phyloP scores from a whole-genome alignment of 495 filamentous ascomycete species.

The Daldinia childiae region DNA sequence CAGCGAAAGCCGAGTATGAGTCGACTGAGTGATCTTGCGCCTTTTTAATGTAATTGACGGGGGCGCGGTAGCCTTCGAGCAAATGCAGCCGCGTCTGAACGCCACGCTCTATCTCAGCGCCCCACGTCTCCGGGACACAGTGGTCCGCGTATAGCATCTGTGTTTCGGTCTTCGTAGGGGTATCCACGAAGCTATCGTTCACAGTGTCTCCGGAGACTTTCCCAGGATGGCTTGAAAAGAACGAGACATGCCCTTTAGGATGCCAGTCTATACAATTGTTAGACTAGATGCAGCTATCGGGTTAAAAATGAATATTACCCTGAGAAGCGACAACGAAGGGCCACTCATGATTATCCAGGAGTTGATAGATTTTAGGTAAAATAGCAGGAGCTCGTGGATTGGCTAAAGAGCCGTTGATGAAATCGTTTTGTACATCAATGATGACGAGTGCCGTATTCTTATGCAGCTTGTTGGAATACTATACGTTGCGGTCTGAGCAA shows the following conservation, averaged over 20 bases:
- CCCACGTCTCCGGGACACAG: conserved; percentile 46
- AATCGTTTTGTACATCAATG: conserved; percentile 49
- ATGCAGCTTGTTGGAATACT: conserved; percentile 41
- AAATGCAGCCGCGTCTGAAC: conserved; percentile 38
- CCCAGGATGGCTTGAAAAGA: conserved; percentile 37
- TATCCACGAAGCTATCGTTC: conserved; percentile 41
- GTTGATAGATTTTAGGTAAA: conserved; percentile 45
- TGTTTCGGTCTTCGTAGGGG: conserved; percentile 38
- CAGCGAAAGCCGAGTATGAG: conserved; percentile 47
- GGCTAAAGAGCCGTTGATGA: conserved; percentile 45
- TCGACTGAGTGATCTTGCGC: conserved; percentile 47
- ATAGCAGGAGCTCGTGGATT: conserved; percentile 43
- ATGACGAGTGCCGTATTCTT: conserved; percentile 46
- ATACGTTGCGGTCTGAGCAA: not conserved
- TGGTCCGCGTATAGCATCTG: conserved; percentile 44
- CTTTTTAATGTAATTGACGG: conserved; percentile 49
- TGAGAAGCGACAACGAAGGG: conserved; percentile 48
- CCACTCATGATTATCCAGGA: conserved; percentile 47
- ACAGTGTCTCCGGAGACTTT: conserved; percentile 26
- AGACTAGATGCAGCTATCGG: not conserved
- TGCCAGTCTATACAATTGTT: conserved; percentile 37
- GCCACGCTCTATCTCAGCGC: conserved; percentile 43
- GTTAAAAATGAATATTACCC: conserved; percentile 13
- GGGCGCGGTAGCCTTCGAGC: conserved; percentile 41
- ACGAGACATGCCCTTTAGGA: conserved; percentile 43